phyloP scores from a whole-genome alignment of 1,284 basidiomycete genomes.

The Peniophora sp. region DNA sequence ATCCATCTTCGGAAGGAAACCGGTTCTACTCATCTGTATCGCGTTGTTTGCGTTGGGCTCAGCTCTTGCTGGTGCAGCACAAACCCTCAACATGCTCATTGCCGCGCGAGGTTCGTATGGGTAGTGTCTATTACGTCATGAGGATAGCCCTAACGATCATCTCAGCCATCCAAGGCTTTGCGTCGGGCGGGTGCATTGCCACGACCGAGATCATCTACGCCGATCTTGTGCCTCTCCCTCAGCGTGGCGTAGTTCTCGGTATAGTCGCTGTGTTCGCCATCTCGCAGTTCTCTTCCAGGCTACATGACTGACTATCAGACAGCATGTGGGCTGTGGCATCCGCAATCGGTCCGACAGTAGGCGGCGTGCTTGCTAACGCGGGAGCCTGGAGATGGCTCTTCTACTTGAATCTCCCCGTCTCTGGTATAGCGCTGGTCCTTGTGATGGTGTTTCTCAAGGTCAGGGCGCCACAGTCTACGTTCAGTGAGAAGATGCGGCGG shows the following conservation, averaged over 20 bases:
- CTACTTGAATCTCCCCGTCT: slow-evolving; percentile 32
- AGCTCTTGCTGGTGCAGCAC: slow-evolving; percentile 27
- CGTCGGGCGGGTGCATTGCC: slow-evolving; percentile 33
- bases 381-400: slow-evolving; percentile 24
- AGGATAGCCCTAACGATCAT: not conserved
- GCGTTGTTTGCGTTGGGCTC: slow-evolving; percentile 29
- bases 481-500: slow-evolving; percentile 18
- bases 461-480: slow-evolving; percentile 23
- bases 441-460: slow-evolving; percentile 28
- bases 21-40: slow-evolving; percentile 24
- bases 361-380: slow-evolving; percentile 24
- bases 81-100: slow-evolving; percentile 28
- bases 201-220: slow-evolving; percentile 31
- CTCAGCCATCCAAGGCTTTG: slow-evolving; percentile 35
- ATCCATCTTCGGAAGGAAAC: slow-evolving; percentile 22
- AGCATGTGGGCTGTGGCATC: not conserved
- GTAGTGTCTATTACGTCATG: not conserved
- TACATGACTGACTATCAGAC: too few species aligned
- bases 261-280: slow-evolving; percentile 14
- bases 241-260: slow-evolving; percentile 30
- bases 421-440: slow-evolving; percentile 24
- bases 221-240: slow-evolving; percentile 32
- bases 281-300: too few species aligned
- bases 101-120: slow-evolving; percentile 18
- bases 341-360: slow-evolving; percentile 23